These are phyloP conservation scores for Didymella segeticola DNA, from an alignment of 2,329 filamentous ascomycete species.

Conservation along the genomic window DNA sequence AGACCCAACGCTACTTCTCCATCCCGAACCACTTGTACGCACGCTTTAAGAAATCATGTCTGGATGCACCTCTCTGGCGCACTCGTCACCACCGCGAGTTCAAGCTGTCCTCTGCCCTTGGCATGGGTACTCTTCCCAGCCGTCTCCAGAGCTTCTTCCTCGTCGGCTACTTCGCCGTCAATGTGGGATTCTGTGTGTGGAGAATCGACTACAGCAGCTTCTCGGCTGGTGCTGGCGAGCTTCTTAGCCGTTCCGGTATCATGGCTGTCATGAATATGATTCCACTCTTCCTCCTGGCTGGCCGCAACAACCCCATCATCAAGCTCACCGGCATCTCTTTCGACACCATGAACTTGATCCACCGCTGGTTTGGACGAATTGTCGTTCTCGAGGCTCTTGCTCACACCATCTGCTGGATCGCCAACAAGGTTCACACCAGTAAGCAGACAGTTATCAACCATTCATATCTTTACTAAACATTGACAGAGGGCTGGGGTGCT, in stretches of 20 bases:
- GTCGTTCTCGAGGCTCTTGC: slow-evolving; percentile 72
- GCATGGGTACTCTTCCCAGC: slow-evolving; percentile 57
- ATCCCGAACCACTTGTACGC: slow-evolving; percentile 61
- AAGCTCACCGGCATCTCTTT: slow-evolving; percentile 75
- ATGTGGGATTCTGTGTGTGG: slow-evolving; percentile 55
- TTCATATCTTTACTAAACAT: slow-evolving; percentile 17
- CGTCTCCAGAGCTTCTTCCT: slow-evolving; percentile 58
- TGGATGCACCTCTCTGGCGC: slow-evolving; percentile 56
- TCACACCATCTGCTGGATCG: slow-evolving; percentile 69
- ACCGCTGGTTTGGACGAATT: slow-evolving; percentile 81
- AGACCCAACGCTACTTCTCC: slow-evolving; percentile 80
- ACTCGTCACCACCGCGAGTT: slow-evolving; percentile 60
- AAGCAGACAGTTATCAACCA: slow-evolving; percentile 15
- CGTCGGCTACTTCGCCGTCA: slow-evolving; percentile 57
- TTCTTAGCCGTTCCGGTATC: slow-evolving; percentile 72
- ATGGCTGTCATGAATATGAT: slow-evolving; percentile 79
- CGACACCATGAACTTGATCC: slow-evolving; percentile 82
- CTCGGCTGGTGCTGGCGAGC: slow-evolving; percentile 72
- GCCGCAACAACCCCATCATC: slow-evolving; percentile 81
- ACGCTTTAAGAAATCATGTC: slow-evolving; percentile 54
- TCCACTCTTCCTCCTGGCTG: slow-evolving; percentile 75
- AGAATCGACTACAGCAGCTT: slow-evolving; percentile 70
- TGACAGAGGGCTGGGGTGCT: slow-evolving; percentile 60
- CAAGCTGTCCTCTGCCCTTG: slow-evolving; percentile 57
- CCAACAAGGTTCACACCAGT: slow-evolving; percentile 51